Evolutionary conservation across 768 basidiomycete species (phyloP).

Genomic region (Panaeolus papilionaceus): DNA sequence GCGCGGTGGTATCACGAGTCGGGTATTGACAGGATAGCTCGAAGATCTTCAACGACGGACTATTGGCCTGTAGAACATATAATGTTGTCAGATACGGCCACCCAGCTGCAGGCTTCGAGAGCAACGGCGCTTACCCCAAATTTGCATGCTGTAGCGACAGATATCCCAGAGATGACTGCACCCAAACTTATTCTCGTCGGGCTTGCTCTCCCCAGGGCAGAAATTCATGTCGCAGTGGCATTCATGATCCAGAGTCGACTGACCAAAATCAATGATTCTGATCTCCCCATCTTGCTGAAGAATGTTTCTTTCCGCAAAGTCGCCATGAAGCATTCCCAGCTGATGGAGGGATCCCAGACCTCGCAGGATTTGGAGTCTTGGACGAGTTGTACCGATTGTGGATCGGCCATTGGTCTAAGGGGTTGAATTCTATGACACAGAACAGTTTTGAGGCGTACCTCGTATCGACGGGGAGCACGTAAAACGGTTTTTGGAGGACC

Average conservation of each 20-base stretch:
- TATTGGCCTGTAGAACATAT: neutral
- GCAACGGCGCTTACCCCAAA: conserved; percentile 30
- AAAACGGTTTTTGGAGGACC: conserved; percentile 37
- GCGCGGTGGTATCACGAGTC: conserved; percentile 1
- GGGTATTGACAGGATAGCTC: neutral
- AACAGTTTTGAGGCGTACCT: conserved; percentile 33
- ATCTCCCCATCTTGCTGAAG: conserved; percentile 40
- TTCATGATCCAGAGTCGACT: conserved; percentile 32
- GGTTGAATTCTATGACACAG: conserved; percentile 12
- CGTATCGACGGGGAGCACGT: conserved; percentile 33
- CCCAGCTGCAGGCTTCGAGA: neutral
- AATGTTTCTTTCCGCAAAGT: conserved; percentile 50
- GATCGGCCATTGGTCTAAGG: conserved; percentile 16
- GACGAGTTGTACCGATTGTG: conserved; percentile 1
- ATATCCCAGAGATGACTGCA: conserved; percentile 41
- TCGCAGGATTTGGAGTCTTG: conserved; percentile 40
- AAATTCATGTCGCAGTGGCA: conserved; percentile 39
- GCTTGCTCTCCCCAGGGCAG: conserved; percentile 30
- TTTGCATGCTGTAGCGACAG: conserved; percentile 34
- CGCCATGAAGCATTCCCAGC: conserved; percentile 42
- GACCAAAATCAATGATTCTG: conserved; percentile 47
- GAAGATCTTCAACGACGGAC: too few species aligned
- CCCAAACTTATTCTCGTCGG: conserved; percentile 37
- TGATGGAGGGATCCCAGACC: conserved; percentile 41
- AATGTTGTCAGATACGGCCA: neutral